Percentiles rank a stretch among this genome's conserved stretches.
These are phyloP conservation scores for Pyricularia pennisetigena DNA, from an alignment of 2,329 filamentous ascomycete genomes.

Conservation along the genomic window DNA sequence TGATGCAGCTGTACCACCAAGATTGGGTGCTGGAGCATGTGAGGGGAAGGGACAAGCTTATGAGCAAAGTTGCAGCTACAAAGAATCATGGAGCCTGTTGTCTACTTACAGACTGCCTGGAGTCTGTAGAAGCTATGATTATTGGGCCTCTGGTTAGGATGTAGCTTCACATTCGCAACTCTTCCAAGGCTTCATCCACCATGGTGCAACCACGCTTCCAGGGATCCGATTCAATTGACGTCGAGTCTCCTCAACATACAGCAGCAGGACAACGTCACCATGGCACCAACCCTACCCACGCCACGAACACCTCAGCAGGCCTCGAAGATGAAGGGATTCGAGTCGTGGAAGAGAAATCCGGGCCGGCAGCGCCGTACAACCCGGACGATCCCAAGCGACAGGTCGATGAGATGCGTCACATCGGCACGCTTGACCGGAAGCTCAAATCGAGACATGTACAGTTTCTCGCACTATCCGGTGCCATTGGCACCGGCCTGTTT, in stretches of 20 bases:
- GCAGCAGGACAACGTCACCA: background rate
- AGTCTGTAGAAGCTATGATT: background rate
- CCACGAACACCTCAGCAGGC: background rate
- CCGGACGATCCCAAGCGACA: background rate
- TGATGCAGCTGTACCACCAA: background rate
- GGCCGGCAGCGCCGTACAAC: background rate
- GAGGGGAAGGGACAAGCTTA: background rate
- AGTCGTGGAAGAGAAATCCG: background rate
- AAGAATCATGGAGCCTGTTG: background rate
- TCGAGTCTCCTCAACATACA: background rate
- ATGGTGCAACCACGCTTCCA: background rate
- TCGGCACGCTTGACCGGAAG: conserved; percentile 7
- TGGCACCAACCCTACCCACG: background rate
- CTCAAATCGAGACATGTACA: conserved; percentile 35
- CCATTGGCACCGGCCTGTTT: conserved; percentile 38
- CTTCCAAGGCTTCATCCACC: background rate
- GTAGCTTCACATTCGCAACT: background rate
- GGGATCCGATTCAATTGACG: background rate
- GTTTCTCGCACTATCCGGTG: conserved; percentile 37
- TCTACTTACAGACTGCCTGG: background rate
- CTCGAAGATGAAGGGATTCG: background rate
- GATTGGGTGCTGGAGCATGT: background rate
- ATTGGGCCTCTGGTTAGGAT: background rate
- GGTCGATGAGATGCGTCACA: conserved; percentile 7
- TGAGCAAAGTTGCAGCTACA: background rate